These are phyloP conservation scores for Cryptomeria japonica DNA, from an alignment of 75 land plant species.

Conservation along the genomic window DNA sequence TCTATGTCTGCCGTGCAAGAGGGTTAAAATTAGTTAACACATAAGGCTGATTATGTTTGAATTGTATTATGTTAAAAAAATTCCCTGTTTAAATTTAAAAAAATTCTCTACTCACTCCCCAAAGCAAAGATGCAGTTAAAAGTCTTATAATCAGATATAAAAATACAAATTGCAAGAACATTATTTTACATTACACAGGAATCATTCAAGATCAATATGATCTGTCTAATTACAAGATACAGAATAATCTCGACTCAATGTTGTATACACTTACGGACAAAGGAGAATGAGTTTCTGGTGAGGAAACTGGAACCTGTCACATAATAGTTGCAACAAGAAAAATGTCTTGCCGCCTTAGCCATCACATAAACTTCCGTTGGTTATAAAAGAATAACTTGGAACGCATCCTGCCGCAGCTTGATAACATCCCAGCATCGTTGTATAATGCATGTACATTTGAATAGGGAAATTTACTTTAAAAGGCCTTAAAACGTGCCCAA, in stretches of 20 bases:
- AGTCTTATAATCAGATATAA: neutral
- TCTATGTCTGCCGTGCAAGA: too few relatives aligned
- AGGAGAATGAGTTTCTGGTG: neutral
- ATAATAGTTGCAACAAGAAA: neutral
- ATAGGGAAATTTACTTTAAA: neutral
- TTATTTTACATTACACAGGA: constrained; percentile 1
- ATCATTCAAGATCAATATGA: neutral
- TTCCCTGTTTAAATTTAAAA: too few relatives aligned
- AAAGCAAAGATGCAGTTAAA: neutral
- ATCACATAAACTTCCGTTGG: constrained; percentile 4
- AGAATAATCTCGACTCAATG: neutral
- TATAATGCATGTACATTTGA: constrained; percentile 7
- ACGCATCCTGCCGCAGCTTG: constrained; percentile 6
- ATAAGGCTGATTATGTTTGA: too few relatives aligned
- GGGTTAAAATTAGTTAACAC: too few relatives aligned
- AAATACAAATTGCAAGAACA: neutral
- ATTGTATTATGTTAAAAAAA: too few relatives aligned
- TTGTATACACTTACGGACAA: neutral
- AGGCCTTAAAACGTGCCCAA: neutral
- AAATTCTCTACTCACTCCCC: neutral
- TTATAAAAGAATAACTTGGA: constrained; percentile 11
- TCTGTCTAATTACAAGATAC: neutral
- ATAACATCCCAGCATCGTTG: neutral
- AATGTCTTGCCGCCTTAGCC: neutral
- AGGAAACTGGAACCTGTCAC: neutral